Base-by-base conservation (phyloP, 306 rosid genomes). In the Ormosia emarginata region DNA sequence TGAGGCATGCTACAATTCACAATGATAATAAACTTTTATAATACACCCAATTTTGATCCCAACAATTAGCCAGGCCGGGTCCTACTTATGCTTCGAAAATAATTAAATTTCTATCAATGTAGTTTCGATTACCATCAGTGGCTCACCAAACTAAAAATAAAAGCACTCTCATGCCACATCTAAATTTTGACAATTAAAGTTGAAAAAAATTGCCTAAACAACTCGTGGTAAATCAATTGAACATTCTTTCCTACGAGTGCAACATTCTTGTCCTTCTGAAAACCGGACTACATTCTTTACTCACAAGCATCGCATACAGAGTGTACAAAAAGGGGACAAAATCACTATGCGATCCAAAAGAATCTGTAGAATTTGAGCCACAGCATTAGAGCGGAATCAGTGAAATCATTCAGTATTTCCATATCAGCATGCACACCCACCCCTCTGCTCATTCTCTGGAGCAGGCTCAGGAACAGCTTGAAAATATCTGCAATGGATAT, bases 391-490 rank as follows among this genome's bases (percentile, higher is more conserved):
- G 70, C 47, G 34, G 59, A 71, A 67, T 75, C 77, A 7, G 76
- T 61, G 39, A 13, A 56, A 85, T 81, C 83, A 68, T 77, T 17
- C 37, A 32, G 52, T 14, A 18, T 13, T 67, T 71, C 78, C 75
- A 79, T 34, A 71, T 95, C 90, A 95, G 90, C 99, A 95, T 59
- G 97, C 93, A 56, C 99, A 95, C 64, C 99, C 98, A 63, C 98
- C 81, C 39, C 93, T 81, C 67, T 89, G 98, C 86, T 92, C 97
- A 6, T 84, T 80, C 86, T 93, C 99, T 36, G 91, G 71, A 67
- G 82, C 94, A 3, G 90, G 88, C 74, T 95, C 99, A 3, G 98
- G 96, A 74, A 93, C 83, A 40, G 96, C 97, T 84, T 95, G 99
- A 87, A 95, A 95, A 80, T 95, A 95, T 85, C 98, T 95, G 91